Base-by-base conservation (phyloP, 225 moss, liverwort and hornwort species). In the Anthoceros angustus region DNA sequence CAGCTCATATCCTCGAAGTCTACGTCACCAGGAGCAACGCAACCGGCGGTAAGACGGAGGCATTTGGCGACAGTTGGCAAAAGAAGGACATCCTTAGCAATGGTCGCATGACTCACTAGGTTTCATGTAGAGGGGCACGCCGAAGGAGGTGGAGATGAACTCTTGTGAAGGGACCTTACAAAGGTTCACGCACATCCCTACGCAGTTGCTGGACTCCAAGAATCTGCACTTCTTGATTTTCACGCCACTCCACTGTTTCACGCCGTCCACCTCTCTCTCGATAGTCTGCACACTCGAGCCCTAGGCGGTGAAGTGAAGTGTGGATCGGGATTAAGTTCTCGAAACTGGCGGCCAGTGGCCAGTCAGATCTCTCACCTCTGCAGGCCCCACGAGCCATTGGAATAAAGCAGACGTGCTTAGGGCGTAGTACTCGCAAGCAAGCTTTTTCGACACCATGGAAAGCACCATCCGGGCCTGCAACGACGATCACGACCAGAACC, bases 1-100 rank as follows among this genome's bases (percentile, higher is more conserved):
- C 80, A 80, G 65, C 80, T 80, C 80, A 80, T 76, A 64, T 80
- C 80, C 67, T 80, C 76, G 67, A 80, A 80, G 72, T 80, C 78
- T 78, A 74, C 40, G 67, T 4, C 32, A 32, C 32, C 32, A 12
- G 7, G 18, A 10, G 16, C 18, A 20, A 38, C n/a, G 15, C 40
- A 12, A 23, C 11, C 40, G 48, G n/a, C 39, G 11, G 21, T 7
- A 23, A 20, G 26, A 4, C 32, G 32, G 32, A 42, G 16, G 32
- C 26, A 18, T 2, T 12, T 8, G 2, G 23, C 55, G 55, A 55
- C 0, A 24, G 26, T 1, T 8, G 25, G 32, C 18, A 7, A 24
- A 38, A 60, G 40, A 62, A 38, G 48, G 21, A 32, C 42, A 61
- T 5, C 40, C n/a, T 26, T 11, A 15, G 9, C 10, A 20, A 40